phyloP scores from a whole-genome alignment of 2,329 filamentous ascomycete genomes.

The Fusarium poae region DNA sequence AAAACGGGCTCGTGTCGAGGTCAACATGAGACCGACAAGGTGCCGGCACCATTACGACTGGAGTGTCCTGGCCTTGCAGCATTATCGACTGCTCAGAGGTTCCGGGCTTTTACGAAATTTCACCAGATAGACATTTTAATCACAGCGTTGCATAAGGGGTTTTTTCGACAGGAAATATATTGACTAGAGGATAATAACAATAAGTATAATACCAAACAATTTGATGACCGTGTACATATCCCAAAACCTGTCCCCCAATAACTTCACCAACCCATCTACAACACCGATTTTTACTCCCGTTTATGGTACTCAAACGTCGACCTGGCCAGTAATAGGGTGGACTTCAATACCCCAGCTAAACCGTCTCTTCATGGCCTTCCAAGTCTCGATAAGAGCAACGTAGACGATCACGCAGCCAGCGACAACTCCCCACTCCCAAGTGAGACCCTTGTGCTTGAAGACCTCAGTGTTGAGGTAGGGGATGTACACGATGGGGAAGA shows the following conservation, averaged over 20 bases:
- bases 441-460: conserved; percentile 77
- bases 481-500: conserved; percentile 75
- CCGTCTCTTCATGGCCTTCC: conserved; percentile 76
- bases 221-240: conserved; percentile 46
- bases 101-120: conserved; percentile 32
- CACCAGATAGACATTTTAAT: conserved; percentile 42
- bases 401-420: conserved; percentile 70
- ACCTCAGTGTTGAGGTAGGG: conserved; percentile 74
- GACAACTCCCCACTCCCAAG: conserved; percentile 80
- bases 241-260: conserved; percentile 50
- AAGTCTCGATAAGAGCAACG: conserved; percentile 72
- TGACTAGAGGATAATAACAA: conserved; percentile 50
- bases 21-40: conserved; percentile 24
- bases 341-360: conserved; percentile 54
- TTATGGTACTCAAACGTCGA: conserved; percentile 35
- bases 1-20: conserved; percentile 6
- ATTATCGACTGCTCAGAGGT: conserved; percentile 17
- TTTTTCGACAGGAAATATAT: conserved; percentile 49
- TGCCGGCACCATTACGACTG: conserved; percentile 39
- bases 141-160: conserved; percentile 32
- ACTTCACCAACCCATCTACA: conserved; percentile 1
- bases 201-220: conserved; percentile 48
- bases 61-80: conserved; percentile 25
- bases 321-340: conserved; percentile 37
- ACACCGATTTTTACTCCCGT: conserved; percentile 2